phyloP scores from a whole-genome alignment of 306 rosid genomes.

The Ormosia emarginata region DNA sequence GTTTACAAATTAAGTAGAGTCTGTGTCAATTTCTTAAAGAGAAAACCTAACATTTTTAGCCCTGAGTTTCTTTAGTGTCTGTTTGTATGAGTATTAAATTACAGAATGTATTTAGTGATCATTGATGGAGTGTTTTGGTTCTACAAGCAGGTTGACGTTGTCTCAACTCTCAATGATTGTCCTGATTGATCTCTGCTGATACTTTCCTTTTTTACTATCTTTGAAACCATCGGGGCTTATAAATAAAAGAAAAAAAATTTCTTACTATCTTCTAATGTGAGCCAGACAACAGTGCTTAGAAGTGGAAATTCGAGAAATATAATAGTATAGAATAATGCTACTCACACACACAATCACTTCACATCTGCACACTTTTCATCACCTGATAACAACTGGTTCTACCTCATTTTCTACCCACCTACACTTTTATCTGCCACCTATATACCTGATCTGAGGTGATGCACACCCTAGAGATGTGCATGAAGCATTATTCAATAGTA shows the following conservation, averaged over 20 bases:
- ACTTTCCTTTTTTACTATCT: constrained; percentile 8
- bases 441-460: too few species aligned
- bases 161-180: background rate
- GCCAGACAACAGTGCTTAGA: background rate
- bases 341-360: too few species aligned
- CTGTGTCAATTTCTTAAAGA: background rate
- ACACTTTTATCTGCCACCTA: too few species aligned
- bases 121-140: background rate
- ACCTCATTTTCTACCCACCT: too few species aligned
- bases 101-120: background rate
- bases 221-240: background rate
- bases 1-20: background rate
- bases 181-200: background rate
- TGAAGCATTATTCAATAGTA: too few species aligned
- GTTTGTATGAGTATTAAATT: constrained; percentile 5
- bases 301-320: background rate
- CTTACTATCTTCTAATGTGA: background rate
- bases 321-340: background rate
- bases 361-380: too few species aligned
- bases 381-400: too few species aligned
- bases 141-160: background rate
- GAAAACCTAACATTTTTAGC: background rate
- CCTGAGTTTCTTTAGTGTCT: background rate
- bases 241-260: background rate
- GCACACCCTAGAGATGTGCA: too few species aligned